A percentile compares a stretch with the other conserved stretches of the same genome.
These are phyloP conservation scores for Sporobolomyces pararoseus DNA, from an alignment of 768 basidiomycete genomes.

Conservation along the genomic window DNA sequence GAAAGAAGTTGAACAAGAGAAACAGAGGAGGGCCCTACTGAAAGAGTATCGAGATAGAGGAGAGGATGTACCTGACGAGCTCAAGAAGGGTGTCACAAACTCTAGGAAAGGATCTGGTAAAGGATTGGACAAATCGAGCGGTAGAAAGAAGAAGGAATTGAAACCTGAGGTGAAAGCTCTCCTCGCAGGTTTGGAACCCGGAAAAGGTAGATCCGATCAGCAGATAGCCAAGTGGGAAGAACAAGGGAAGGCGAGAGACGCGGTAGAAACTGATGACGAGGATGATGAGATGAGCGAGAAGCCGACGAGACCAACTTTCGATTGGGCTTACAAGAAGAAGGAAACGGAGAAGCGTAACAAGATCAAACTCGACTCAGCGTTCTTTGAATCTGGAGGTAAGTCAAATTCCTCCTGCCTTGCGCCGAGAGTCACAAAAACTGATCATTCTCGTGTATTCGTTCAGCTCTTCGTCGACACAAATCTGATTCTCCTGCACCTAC, in stretches of 20 bases:
- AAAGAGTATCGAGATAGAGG: neutral
- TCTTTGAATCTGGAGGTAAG: constrained; percentile 10
- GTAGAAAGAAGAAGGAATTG: neutral
- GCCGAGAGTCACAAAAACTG: neutral
- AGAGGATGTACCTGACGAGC: neutral
- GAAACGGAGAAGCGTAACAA: constrained; percentile 1
- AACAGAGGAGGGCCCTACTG: neutral
- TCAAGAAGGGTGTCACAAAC: neutral
- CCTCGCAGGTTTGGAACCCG: neutral
- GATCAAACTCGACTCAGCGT: constrained; percentile 1
- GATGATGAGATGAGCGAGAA: neutral
- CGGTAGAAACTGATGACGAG: neutral
- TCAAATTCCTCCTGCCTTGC: neutral
- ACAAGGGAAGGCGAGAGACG: neutral
- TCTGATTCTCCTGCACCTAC: neutral
- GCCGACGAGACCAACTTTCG: constrained; percentile 14
- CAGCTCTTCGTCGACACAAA: neutral
- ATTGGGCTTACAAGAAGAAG: constrained; percentile 3
- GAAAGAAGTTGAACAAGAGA: neutral
- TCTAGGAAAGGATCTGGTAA: neutral
- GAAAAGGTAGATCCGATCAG: neutral
- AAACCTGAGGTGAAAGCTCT: constrained; percentile 16
- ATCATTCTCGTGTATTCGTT: neutral
- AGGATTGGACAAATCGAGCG: too few relatives aligned
- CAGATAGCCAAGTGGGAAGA: neutral